Evolutionary conservation across 2,329 filamentous ascomycete species (phyloP), one percentile per base, ranked within the genome.

Genomic region (Xylaria sp.): DNA sequence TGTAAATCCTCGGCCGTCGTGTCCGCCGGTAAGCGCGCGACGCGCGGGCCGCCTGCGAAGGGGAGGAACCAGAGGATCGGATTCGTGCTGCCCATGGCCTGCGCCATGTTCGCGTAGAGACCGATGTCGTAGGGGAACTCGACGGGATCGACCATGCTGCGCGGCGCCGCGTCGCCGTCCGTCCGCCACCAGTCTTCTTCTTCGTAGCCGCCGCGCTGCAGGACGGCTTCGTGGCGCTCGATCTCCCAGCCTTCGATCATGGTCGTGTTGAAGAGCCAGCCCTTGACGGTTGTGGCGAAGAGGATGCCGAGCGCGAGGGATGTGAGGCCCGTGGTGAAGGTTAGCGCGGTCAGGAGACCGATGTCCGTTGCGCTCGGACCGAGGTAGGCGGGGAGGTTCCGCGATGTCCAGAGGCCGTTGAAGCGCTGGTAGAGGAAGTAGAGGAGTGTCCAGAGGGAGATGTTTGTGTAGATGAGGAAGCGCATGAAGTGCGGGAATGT

Each of bases 111-210:
- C 42, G 76, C 72, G 76, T 84, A 91, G 67, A 94, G 78, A 54
- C 89, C 89, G 50, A 93, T 75, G 68, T 95, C 90, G 74, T 92
- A 94, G 0, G 90, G 91, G 67, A 91, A 94, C 72, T 93, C 89
- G 67, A 92, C 83, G 56, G 79, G 82, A 59, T 82, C 78, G 49
- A 89, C 80, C 9, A 78, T 74, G 2, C 86, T 63, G 58, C 76
- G 72, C 4, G 65, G 68, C 10, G 76, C 78, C 57, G 79, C 76
- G 30, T 64, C 67, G 7, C 65, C 67, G 51, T 67, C 67, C n/a
- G 76, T 1, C 71, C 76, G 56, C 78, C 73, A 50, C 79, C 74
- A 66, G 18, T 64, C 63, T 9, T 67, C 69, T 34, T 75, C 72
- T 6, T 74, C 72, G 7, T 72, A 71, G 56, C 68, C 66, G 4